Base-by-base conservation (phyloP, 2,329 filamentous ascomycete genomes). In the Beauveria scarabaeidicola region DNA sequence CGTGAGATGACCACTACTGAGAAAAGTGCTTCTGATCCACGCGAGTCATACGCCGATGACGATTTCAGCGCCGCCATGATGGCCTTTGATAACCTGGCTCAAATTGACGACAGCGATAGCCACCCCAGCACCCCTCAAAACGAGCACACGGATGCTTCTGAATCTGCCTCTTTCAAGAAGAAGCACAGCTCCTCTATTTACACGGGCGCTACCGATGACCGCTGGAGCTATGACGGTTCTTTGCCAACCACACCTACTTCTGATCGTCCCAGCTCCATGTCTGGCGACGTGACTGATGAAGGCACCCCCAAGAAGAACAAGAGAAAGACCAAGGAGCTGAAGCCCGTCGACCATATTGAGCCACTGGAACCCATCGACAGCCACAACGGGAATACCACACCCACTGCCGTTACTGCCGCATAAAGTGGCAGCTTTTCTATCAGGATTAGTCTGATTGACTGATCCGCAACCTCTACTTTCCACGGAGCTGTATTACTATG, bases 101-200 rank as follows among this genome's bases (percentile, higher is more conserved):
- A 63, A 36, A 46, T 38, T 5, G 56, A 52, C 1, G 61, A 65
- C 25, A 53, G 62, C 23, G 59, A 62, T 7, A 51, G 41, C 23
- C 58, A 63, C 41, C 44, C 61, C 51, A 44, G 61, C 25, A 62
- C 58, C n/a, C 57, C 63, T 19, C 64, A 62, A 17, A 61, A 64
- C 32, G 65, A 69, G 40, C 65, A 66, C 6, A 62, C 64, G 0
- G 67, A 72, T 50, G 66, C 61, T 51, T 70, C 69, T 3, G 68
- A 70, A 48, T 67, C 69, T 11, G 58, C 66, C 10, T 66, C 64
- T 3, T 29, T 52, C n/a, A 62, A 61, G 59, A 69, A 68, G 61
- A 74, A 73, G 61, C 72, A 73, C 63, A 70, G 69, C 8, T 74
- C 72, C 17, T 75, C 73, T 5, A 67, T 74, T 36, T 74, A 69